Conservation (phyloP, 805 yeast species). For the Barnettozyma vustinii region DNA sequence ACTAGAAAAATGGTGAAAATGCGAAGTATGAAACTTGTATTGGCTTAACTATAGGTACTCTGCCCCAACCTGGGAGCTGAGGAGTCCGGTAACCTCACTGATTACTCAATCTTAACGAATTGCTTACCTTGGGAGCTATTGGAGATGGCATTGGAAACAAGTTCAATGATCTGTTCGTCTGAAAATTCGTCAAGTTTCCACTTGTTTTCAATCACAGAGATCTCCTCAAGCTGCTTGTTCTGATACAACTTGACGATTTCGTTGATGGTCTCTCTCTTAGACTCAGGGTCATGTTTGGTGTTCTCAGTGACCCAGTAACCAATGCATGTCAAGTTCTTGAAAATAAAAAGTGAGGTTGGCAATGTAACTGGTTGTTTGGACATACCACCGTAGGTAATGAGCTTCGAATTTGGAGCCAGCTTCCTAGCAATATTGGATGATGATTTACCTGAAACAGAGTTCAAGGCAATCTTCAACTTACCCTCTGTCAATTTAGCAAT, state of each 20-base stretch:
- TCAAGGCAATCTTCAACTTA: conserved; percentile 71
- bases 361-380: conserved; percentile 90
- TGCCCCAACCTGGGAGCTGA: too few species aligned
- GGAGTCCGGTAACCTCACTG: too few species aligned
- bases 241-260: conserved; percentile 55
- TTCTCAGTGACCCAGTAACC: conserved; percentile 93
- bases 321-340: conserved; percentile 76
- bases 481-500: conserved; percentile 49
- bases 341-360: conserved; percentile 85
- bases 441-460: conserved; percentile 91
- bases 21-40: too few species aligned
- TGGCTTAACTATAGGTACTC: not conserved
- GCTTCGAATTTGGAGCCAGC: conserved; percentile 62
- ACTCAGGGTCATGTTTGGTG: conserved; percentile 52
- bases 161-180: conserved; percentile 33
- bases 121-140: conserved; percentile 42
- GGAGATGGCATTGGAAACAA: conserved; percentile 31
- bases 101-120: conserved; percentile 30
- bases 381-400: conserved; percentile 97
- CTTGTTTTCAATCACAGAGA: conserved; percentile 28
- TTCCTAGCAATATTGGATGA: conserved; percentile 80
- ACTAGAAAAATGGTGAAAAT: not conserved
- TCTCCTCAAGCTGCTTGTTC: conserved; percentile 44
- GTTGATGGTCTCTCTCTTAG: conserved; percentile 49
- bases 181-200: conserved; percentile 27